A percentile compares a stretch with the other conserved stretches of the same genome.
Conservation (phyloP, 2,329 filamentous ascomycete species). For the Apiospora marii region DNA sequence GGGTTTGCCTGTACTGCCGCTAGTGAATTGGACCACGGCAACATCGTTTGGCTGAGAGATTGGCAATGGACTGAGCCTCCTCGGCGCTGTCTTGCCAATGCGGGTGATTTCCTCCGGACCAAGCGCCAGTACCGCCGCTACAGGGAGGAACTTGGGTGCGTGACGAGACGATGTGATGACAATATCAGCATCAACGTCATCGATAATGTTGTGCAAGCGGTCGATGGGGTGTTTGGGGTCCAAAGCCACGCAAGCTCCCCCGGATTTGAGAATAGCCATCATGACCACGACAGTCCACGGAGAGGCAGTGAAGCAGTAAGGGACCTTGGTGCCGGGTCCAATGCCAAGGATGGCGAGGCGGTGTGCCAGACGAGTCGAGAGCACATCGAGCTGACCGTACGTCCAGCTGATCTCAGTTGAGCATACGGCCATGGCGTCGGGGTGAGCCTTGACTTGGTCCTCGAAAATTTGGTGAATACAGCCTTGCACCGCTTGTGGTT, state of each 20-base stretch:
- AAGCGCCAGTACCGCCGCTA: constrained; percentile 23
- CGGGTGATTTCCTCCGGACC: constrained; percentile 25
- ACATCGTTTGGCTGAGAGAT: background rate
- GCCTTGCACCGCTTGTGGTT: background rate
- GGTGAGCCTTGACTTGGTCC: constrained; percentile 18
- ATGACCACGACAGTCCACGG: constrained; percentile 6
- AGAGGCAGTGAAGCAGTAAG: background rate
- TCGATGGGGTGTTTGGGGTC: constrained; percentile 18
- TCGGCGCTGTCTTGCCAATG: background rate
- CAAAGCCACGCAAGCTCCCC: constrained; percentile 15
- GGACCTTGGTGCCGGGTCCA: background rate
- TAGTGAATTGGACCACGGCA: background rate
- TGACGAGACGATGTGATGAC: constrained; percentile 19
- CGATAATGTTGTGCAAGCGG: background rate
- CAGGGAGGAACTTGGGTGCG: constrained; percentile 24
- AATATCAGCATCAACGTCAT: constrained; percentile 13
- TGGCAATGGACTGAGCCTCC: background rate
- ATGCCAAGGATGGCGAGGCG: background rate
- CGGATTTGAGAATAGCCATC: constrained; percentile 23
- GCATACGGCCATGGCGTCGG: constrained; percentile 24
- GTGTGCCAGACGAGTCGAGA: background rate
- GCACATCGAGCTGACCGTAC: background rate
- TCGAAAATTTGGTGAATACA: constrained; percentile 25
- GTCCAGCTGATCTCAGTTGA: constrained; percentile 23
- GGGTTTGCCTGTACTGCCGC: constrained; percentile 8